A percentile compares a stretch with the other conserved stretches of the same genome.
These are phyloP conservation scores for Eimeria brunetti DNA, from an alignment of 169 alveolate species.

Conservation along the genomic window DNA sequence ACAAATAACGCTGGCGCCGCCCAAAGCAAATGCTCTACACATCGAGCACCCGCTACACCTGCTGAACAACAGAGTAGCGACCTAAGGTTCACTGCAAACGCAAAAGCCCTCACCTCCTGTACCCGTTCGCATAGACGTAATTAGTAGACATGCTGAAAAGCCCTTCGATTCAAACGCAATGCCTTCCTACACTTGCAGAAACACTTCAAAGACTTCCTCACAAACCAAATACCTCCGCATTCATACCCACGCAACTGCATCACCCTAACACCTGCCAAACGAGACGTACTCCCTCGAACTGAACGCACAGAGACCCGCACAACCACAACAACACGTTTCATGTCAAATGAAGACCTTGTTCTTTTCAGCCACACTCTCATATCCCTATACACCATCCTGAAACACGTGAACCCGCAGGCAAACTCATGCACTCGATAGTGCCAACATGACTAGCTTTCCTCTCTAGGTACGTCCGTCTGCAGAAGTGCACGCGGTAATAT, in stretches of 20 bases:
- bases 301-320: background rate
- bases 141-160: too few relatives aligned
- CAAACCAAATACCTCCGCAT: background rate
- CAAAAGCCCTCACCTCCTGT: background rate
- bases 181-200: background rate
- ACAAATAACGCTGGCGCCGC: background rate
- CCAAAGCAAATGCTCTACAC: background rate
- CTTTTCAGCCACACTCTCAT: too few relatives aligned
- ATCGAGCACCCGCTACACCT: background rate
- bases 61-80: background rate
- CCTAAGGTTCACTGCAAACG: background rate
- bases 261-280: background rate
- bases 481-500: too few relatives aligned
- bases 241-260: background rate
- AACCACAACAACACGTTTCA: background rate
- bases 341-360: background rate
- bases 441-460: too few relatives aligned
- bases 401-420: too few relatives aligned
- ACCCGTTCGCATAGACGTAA: too few relatives aligned
- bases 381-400: too few relatives aligned
- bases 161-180: too few relatives aligned
- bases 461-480: too few relatives aligned
- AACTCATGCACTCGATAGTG: too few relatives aligned
- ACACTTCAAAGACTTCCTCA: too few relatives aligned
- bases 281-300: background rate